phyloP scores from a whole-genome alignment of 2,329 filamentous ascomycete species.

The Cladophialophora bantiana region DNA sequence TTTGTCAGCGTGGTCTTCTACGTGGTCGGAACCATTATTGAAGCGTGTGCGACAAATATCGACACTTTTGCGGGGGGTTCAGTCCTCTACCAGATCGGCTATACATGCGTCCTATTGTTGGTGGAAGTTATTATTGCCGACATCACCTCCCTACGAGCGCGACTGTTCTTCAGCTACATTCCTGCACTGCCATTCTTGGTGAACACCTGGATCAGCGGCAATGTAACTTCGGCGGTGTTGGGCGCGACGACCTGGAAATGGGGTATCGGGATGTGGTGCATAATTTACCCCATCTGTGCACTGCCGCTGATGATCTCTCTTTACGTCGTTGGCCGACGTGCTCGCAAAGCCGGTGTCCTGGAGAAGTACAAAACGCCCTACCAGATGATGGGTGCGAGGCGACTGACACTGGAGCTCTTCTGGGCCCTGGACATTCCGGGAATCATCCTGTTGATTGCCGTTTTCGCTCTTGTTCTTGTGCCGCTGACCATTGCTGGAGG shows the following conservation, averaged over 20 bases:
- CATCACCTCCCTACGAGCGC: constrained; percentile 67
- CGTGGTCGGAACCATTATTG: constrained; percentile 62
- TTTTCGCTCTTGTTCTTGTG: constrained; percentile 61
- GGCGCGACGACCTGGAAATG: constrained; percentile 63
- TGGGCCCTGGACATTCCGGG: constrained; percentile 64
- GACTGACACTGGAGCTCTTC: constrained; percentile 57
- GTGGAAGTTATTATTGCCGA: constrained; percentile 71
- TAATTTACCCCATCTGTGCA: constrained; percentile 65
- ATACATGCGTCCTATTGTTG: constrained; percentile 66
- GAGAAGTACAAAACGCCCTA: constrained; percentile 54
- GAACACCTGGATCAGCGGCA: constrained; percentile 70
- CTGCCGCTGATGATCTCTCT: constrained; percentile 64
- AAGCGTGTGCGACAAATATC: constrained; percentile 59
- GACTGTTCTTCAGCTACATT: constrained; percentile 71
- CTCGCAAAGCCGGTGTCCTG: constrained; percentile 60
- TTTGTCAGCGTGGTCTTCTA: constrained; percentile 64
- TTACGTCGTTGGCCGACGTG: constrained; percentile 59
- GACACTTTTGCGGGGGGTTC: constrained; percentile 64
- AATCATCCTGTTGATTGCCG: constrained; percentile 59
- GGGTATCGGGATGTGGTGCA: constrained; percentile 70
- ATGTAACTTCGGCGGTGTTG: constrained; percentile 61
- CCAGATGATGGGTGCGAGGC: constrained; percentile 50
- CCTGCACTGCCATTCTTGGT: constrained; percentile 65
- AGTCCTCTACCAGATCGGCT: constrained; percentile 69
- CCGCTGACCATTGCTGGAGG: constrained; percentile 66